A percentile compares a stretch with the other conserved stretches of the same genome.
These are phyloP conservation scores for Eucommia ulmoides DNA, from an alignment of 257 asterid genomes.

Conservation along the genomic window DNA sequence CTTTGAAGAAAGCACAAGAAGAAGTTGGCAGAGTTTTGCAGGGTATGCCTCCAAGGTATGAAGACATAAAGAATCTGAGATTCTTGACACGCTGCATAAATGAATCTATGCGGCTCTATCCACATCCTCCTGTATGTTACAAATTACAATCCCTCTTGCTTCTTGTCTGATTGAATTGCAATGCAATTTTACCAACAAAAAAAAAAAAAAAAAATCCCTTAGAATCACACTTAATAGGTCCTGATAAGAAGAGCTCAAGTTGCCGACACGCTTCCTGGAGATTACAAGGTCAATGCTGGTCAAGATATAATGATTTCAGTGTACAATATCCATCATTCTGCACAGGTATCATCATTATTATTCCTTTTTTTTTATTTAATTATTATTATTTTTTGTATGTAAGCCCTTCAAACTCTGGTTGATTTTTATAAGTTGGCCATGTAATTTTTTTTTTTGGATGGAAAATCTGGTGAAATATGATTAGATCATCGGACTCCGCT, in stretches of 20 bases:
- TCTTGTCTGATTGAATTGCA: neutral
- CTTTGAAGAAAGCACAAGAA: constrained; percentile 70
- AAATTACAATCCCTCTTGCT: constrained; percentile 4
- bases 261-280: constrained; percentile 76
- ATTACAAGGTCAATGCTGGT: constrained; percentile 81
- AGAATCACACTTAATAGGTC: constrained; percentile 32
- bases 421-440: too few species aligned
- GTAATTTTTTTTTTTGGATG: too few species aligned
- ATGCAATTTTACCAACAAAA: constrained; percentile 1
- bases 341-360: constrained; percentile 32
- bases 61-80: constrained; percentile 73
- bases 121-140: constrained; percentile 91
- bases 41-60: constrained; percentile 74
- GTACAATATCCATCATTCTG: constrained; percentile 82
- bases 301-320: constrained; percentile 98
- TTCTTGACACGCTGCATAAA: constrained; percentile 75
- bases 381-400: too few species aligned
- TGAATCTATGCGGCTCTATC: constrained; percentile 91
- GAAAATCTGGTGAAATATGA: too few species aligned
- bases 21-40: constrained; percentile 79
- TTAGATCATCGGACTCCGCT: too few species aligned
- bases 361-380: too few species aligned
- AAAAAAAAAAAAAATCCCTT: too few species aligned
- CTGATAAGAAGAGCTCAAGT: constrained; percentile 77
- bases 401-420: too few species aligned